Base-by-base conservation (phyloP, 768 basidiomycete genomes). In the Auricularia cornea region DNA sequence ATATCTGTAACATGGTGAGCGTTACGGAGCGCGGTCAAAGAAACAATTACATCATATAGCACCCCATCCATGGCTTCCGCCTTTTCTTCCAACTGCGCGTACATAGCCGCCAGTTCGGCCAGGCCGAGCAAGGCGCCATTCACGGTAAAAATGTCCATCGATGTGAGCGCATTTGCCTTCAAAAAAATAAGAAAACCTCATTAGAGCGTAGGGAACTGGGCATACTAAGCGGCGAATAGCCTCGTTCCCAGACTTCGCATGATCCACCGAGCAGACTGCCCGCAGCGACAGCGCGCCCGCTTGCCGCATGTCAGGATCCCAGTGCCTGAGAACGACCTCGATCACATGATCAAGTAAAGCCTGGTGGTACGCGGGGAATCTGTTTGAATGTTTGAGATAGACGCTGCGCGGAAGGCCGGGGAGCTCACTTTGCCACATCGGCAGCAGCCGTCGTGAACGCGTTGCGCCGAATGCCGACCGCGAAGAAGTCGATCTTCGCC, bases 401-500 rank as follows among this genome's bases (percentile, higher is more conserved):
- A 10, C 32, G 60, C 59, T n/a, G 32, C 10, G 0, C 65, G 61
- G 44, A 57, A 70, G 28, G 16, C 26, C 28, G 8, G 35, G 35
- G 10, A 38, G 35, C 35, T 38, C 16, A 96, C 94, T 84, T 81
- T 32, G 94, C 91, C 52, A 97, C 91, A 69, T 90, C 85, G 54
- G 90, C 88, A 62, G 94, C 93, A 44, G 92, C 91, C 18, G 80
- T 74, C n/a, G 92, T 75, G 72, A 94, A 97, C 0, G 96, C 87
- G 66, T 92, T 89, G 66, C 88, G 81, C 60, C 92, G 78, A 29
- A 92, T 79, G 68, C 94, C 91, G 64, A 98, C 90, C 44, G 93
- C 88, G 76, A 93, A 98, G 74, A 98, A 98, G 76, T 99, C 97
- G 0, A 91, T 92, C 72, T 92, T 90, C 48, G 87, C 82, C 54